phyloP scores from a whole-genome alignment of 2,329 filamentous ascomycete species.

The Venturia asperata region DNA sequence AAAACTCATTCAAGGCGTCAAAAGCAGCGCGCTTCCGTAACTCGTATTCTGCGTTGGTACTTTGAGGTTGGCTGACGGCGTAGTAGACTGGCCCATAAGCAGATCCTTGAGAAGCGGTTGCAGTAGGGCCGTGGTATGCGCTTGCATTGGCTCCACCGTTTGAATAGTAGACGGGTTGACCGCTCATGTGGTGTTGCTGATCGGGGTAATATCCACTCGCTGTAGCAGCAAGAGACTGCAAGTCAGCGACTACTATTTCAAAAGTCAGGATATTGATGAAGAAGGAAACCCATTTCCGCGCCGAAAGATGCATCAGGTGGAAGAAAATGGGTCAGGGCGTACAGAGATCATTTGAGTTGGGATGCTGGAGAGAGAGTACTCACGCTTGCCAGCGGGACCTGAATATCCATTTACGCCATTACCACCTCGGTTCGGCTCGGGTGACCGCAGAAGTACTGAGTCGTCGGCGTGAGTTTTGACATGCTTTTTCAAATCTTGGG shows the following conservation, averaged over 20 bases:
- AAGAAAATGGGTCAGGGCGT: slow-evolving; percentile 13
- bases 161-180: slow-evolving; percentile 19
- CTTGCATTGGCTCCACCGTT: slow-evolving; percentile 29
- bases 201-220: slow-evolving; percentile 45
- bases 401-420: slow-evolving; percentile 28
- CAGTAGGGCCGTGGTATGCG: slow-evolving; percentile 22
- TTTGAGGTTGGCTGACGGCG: slow-evolving; percentile 59
- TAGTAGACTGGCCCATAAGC: slow-evolving; percentile 71
- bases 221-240: slow-evolving; percentile 43
- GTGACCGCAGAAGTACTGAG: slow-evolving; percentile 64
- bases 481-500: slow-evolving; percentile 98
- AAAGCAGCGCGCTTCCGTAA: slow-evolving; percentile 71
- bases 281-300: slow-evolving; percentile 15
- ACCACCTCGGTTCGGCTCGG: slow-evolving; percentile 48
- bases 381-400: slow-evolving; percentile 33
- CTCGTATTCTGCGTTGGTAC: slow-evolving; percentile 60
- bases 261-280: slow-evolving; percentile 19
- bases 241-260: slow-evolving; percentile 37
- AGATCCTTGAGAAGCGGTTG: slow-evolving; percentile 41
- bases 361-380: slow-evolving; percentile 17
- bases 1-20: slow-evolving; percentile 88
- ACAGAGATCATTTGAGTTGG: neutral
- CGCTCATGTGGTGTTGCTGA: slow-evolving; percentile 29
- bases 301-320: neutral
- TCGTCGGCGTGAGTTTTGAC: slow-evolving; percentile 98